Evolutionary conservation across 768 basidiomycete species (phyloP).

Genomic region (Suillus subaureus): DNA sequence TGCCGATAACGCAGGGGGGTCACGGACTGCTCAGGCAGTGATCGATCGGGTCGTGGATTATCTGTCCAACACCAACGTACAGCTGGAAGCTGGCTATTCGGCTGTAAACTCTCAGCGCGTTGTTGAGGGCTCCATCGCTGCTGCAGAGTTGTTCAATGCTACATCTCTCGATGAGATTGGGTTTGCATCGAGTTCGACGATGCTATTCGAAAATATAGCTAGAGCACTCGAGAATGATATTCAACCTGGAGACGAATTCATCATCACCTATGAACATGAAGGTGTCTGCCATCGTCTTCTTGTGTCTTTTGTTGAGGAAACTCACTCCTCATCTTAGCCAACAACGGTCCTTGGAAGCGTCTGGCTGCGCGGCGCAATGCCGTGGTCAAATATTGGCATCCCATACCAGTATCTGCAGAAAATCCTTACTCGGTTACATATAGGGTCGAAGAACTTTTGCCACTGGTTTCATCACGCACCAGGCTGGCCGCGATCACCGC

Average conservation of each 20-base stretch:
- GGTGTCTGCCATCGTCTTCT: conserved; percentile 39
- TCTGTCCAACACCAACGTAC: conserved; percentile 70
- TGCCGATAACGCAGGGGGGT: conserved; percentile 80
- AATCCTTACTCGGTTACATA: conserved; percentile 71
- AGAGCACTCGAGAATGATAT: conserved; percentile 60
- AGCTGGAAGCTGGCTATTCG: conserved; percentile 70
- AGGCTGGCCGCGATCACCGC: conserved; percentile 75
- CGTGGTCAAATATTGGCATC: conserved; percentile 60
- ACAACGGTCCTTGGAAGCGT: conserved; percentile 76
- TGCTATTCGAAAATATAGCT: conserved; percentile 70
- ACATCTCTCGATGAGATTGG: conserved; percentile 60
- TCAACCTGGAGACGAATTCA: conserved; percentile 66
- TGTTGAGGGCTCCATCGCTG: conserved; percentile 50
- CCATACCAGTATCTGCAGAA: conserved; percentile 45
- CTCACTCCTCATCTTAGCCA: conserved; percentile 46
- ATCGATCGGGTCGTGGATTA: conserved; percentile 68
- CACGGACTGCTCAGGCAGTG: conserved; percentile 57
- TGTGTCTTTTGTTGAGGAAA: background rate
- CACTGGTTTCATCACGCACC: conserved; percentile 64
- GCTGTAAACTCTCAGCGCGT: conserved; percentile 57
- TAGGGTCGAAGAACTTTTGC: conserved; percentile 56
- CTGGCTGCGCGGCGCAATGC: conserved; percentile 63
- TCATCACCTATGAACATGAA: conserved; percentile 82
- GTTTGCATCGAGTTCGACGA: conserved; percentile 66
- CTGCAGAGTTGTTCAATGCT: conserved; percentile 66